Conservation (phyloP, 352 stramenopile species). For the Phytophthora ramorum region DNA sequence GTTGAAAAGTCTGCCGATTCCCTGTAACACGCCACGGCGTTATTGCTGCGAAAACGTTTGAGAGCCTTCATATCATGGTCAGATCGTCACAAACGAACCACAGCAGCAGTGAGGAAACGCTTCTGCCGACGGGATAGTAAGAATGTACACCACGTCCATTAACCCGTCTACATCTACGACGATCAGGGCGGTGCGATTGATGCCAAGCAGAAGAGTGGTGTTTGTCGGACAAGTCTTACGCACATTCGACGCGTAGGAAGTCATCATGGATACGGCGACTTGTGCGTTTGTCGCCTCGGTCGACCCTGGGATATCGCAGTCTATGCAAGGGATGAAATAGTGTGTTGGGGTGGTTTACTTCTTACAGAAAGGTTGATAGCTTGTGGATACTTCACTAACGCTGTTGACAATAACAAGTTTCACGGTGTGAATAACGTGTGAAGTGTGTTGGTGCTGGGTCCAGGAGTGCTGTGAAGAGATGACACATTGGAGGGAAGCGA, state of each 20-base stretch:
- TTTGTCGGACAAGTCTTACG: constrained; percentile 36
- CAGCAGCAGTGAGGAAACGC: not conserved
- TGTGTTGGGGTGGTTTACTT: constrained; percentile 28
- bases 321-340: constrained; percentile 13
- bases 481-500: constrained; percentile 42
- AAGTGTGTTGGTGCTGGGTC: constrained; percentile 15
- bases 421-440: constrained; percentile 32
- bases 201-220: constrained; percentile 19
- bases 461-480: constrained; percentile 33
- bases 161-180: constrained; percentile 32
- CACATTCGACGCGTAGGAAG: constrained; percentile 40
- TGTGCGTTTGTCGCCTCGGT: constrained; percentile 44
- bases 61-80: not conserved
- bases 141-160: constrained; percentile 4
- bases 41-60: not conserved
- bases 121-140: not conserved
- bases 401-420: constrained; percentile 10
- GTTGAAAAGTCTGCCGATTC: no score
- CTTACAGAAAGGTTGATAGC: constrained; percentile 27
- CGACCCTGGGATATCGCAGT: constrained; percentile 38
- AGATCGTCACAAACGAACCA: no score
- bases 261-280: constrained; percentile 30
- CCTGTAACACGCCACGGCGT: not conserved
- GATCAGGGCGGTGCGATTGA: constrained; percentile 4
- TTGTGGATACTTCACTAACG: constrained; percentile 14